Evolutionary conservation across 345 rosid genomes (phyloP), one percentile per base, ranked within the genome.

Genomic region (Brassica juncea): DNA sequence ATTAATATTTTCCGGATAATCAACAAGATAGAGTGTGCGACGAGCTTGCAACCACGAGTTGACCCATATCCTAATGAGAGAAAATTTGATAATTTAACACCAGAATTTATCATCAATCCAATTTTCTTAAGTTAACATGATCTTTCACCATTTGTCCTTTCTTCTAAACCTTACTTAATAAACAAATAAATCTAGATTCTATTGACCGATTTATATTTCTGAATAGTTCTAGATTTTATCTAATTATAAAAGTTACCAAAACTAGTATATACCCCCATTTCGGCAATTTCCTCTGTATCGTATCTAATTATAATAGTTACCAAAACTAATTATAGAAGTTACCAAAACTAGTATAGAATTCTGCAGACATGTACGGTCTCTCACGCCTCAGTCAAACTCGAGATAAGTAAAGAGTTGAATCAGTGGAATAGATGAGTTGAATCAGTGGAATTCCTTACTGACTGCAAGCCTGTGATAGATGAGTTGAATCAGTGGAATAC

Each of bases 311-410:
- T 19, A 19, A 19, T 0, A 19, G 21, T 19, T 19, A 19, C 21
- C 21, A 19, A 19, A 19, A 19, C 6, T 34, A 34, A 34, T 34
- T 34, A 34, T 34, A 34, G 1, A 34, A 34, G 6, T 34, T 34
- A 34, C 7, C 37, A 34, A 34, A 34, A 34, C 37, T 34, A 34
- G 37, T 34, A 5, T 34, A 37, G 32, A 47, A 21, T 70, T 19
- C 69, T 62, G 69, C 70, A 37, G 16, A 61, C 19, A 47, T 77
- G 75, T 70, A 60, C 80, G 74, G 68, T 54, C 25, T 28, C 52
- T 68, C 35, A 68, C 58, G 60, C 47, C 23, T 58, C 23, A 28
- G 2, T 61, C 68, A 76, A 60, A 55, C 74, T 68, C 61, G 52
- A 68, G 27, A 27, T 76, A 67, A 27, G 14, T 69, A 42, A 42